phyloP scores from a whole-genome alignment of 2,329 filamentous ascomycete genomes.

The Exophiala sideris region DNA sequence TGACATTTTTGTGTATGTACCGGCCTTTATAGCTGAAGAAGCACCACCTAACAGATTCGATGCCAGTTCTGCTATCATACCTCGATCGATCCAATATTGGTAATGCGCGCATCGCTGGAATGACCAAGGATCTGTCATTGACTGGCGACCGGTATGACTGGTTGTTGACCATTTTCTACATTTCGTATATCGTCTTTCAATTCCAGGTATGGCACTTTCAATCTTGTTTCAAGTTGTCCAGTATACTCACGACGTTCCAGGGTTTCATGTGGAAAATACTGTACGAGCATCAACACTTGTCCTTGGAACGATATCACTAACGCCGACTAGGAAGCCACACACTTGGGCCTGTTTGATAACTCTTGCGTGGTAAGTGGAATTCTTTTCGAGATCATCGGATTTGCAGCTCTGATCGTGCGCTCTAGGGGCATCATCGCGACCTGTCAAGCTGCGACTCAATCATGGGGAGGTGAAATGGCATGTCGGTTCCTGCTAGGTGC shows the following conservation, averaged over 20 bases:
- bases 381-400: background rate
- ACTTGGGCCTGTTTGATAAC: constrained; percentile 17
- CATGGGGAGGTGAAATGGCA: constrained; percentile 27
- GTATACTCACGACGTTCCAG: constrained; percentile 32
- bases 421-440: constrained; percentile 28
- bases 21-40: background rate
- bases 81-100: constrained; percentile 45
- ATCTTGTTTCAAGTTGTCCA: background rate
- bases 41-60: background rate
- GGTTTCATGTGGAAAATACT: constrained; percentile 45
- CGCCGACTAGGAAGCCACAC: constrained; percentile 29
- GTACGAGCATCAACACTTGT: constrained; percentile 34
- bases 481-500: constrained; percentile 37
- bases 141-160: constrained; percentile 45
- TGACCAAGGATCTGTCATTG: constrained; percentile 49
- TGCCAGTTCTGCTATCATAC: constrained; percentile 36
- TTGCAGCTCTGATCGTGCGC: constrained; percentile 4
- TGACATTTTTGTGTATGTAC: constrained; percentile 40
- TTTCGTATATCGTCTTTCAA: constrained; percentile 40
- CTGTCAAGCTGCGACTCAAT: constrained; percentile 25
- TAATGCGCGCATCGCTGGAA: constrained; percentile 43
- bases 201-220: background rate
- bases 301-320: constrained; percentile 44
- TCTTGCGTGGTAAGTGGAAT: constrained; percentile 14
- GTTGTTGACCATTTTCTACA: constrained; percentile 54